Evolutionary conservation across 1,139 yeast species (phyloP), one percentile per base, ranked within the genome.

Genomic region (Hyphopichia wangnamkhiaoensis): DNA sequence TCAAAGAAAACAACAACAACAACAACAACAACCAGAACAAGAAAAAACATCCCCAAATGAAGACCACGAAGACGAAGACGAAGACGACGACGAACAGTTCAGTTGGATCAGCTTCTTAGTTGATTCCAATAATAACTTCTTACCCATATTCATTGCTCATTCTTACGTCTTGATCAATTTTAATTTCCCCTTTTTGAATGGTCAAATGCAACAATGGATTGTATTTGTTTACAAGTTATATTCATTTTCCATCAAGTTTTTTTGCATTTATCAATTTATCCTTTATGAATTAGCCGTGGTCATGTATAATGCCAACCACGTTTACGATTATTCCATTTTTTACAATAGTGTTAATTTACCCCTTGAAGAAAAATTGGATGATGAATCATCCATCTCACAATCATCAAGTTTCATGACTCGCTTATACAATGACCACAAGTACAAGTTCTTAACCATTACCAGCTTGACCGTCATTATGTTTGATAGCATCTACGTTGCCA

Each of bases 101-200:
- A 16, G 7, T 18, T 35, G 18, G 14, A 23, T 16, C 2, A 30
- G 34, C 9, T 48, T 54, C 31, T 37, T 58, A 26, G 42, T 42
- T 27, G 59, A 56, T 26, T 46, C 52, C n/a, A 62, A 62, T 44
- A 60, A 61, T 42, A 58, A 58, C 43, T 55, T 49, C 35, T 47
- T 61, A 31, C 65, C 67, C 6, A 53, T 61, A 10, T 46, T 61
- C 40, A 54, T 63, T 33, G 54, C 64, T 31, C 59, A 57, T 38
- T 59, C 65, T 10, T 61, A 60, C 39, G 43, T 53, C 4, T 48
- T 48, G 25, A 46, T 59, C 8, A 55, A 53, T 34, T 41, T 48
- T 34, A 41, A 44, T 26, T 53, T 55, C 43, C 54, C 52, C 3
- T 39, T 50, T 29, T 34, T 45, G 32, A 37, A 35, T 5, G 16